Evolutionary conservation across 208 protist genomes (phyloP).

Genomic region (Leishmania arabica): DNA sequence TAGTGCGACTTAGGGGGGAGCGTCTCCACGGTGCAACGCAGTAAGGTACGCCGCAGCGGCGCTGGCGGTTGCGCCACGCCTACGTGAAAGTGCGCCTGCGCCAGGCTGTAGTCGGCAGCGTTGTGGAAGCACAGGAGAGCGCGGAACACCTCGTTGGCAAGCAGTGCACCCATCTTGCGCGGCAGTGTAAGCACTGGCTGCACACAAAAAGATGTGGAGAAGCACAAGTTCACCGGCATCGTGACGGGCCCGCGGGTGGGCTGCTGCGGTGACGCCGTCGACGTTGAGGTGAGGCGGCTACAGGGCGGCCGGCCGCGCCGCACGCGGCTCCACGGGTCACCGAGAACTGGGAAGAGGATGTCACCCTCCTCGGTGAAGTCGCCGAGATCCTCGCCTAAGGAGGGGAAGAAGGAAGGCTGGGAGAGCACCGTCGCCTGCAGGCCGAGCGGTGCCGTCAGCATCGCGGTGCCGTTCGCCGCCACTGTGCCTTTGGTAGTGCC

Average conservation of each 20-base stretch:
- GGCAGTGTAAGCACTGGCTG: slow-evolving; percentile 58
- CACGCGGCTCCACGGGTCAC: slow-evolving; percentile 27
- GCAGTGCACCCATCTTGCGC: slow-evolving; percentile 45
- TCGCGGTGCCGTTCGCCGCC: slow-evolving; percentile 28
- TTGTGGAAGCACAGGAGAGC: slow-evolving; percentile 77
- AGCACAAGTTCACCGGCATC: slow-evolving; percentile 3
- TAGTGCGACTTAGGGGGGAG: slow-evolving; percentile 37
- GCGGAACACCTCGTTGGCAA: slow-evolving; percentile 56
- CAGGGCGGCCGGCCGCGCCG: background rate
- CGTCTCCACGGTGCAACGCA: slow-evolving; percentile 31
- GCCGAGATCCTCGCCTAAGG: slow-evolving; percentile 33
- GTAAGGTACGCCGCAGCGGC: slow-evolving; percentile 20
- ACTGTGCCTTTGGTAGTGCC: background rate
- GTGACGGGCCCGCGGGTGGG: background rate
- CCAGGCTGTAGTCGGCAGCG: slow-evolving; percentile 56
- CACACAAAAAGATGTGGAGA: slow-evolving; percentile 36
- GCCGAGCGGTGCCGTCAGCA: slow-evolving; percentile 53
- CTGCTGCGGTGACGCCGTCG: background rate
- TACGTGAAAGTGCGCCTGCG: slow-evolving; percentile 35
- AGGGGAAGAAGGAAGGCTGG: slow-evolving; percentile 43
- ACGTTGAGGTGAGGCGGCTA: background rate
- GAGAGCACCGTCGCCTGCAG: slow-evolving; percentile 61
- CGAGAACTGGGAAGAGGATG: slow-evolving; percentile 65
- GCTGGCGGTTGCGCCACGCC: slow-evolving; percentile 30
- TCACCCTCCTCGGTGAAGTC: slow-evolving; percentile 64